A percentile compares a stretch with the other conserved stretches of the same genome.
Conservation (phyloP, 176 grass and related monocot species). For the Zea luxurians region DNA sequence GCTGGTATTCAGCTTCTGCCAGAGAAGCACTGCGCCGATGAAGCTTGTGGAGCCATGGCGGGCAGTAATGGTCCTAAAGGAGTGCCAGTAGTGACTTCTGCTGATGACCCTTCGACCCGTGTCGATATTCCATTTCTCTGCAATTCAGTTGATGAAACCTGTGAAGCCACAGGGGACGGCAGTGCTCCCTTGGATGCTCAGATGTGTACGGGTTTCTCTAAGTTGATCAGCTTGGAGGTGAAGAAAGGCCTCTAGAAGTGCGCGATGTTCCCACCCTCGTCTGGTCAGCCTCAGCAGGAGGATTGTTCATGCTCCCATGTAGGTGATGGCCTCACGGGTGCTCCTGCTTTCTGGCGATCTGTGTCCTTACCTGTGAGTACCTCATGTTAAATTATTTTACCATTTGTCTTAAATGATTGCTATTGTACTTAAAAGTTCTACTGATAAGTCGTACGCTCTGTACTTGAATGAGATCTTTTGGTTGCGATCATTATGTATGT, state of each 20-base stretch:
- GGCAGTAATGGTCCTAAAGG: too few species aligned
- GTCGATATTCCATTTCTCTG: too few species aligned
- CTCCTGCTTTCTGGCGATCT: constrained; percentile 36
- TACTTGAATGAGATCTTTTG: background rate
- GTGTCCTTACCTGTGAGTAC: constrained; percentile 54
- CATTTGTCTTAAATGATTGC: background rate
- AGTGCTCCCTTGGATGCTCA: too few species aligned
- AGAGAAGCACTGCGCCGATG: too few species aligned
- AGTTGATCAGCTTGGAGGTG: background rate
- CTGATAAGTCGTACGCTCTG: background rate
- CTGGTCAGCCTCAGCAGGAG: background rate
- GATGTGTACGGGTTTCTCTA: background rate
- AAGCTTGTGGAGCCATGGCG: too few species aligned
- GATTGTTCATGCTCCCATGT: background rate
- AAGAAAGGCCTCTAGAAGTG: constrained; percentile 48
- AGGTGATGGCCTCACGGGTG: background rate
- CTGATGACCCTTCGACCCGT: too few species aligned
- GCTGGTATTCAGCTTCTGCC: too few species aligned
- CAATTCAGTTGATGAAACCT: too few species aligned
- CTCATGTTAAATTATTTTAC: background rate
- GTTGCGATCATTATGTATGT: background rate
- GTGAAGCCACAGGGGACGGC: too few species aligned
- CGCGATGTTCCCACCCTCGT: constrained; percentile 33
- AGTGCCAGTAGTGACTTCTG: too few species aligned
- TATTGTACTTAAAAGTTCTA: background rate